Base-by-base conservation (phyloP, 805 yeast species). In the Lachancea cidri region DNA sequence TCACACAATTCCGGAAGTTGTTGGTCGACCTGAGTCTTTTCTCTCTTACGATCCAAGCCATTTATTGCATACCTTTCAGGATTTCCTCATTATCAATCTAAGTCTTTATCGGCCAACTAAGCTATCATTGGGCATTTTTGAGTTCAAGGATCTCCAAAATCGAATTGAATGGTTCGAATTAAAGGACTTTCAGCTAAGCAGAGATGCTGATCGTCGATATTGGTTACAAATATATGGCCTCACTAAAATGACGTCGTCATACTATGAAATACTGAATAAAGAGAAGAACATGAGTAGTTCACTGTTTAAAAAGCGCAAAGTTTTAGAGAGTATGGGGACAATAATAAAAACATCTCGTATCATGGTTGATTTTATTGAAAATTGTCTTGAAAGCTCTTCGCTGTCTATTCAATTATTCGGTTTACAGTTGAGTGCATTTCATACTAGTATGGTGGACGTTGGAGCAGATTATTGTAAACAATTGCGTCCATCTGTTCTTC, bases 251-350 rank as follows among this genome's bases (percentile, higher is more conserved):
- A 11, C 27, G 29, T 57, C 16, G 6, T 30, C 49, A 1, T 52
- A 55, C 30, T 59, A 43, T 33, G 24, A 24, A 13, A 5, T 45
- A 2, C n/a, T 33, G 4, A 43, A 34, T 5, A 9, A 32, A 8
- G 6, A 17, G 24, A 33, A 35, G 4, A 17, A 24, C 11, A 35
- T 18, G 4, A 37, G 41, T 8, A 35, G 47, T 4, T 38, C 47
- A 5, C 35, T 53, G 13, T 53, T 53, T 32, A 60, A 61, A 36
- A 57, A 38, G 37, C 44, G 50, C 13, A 59, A 43, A 42, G 35
- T 18, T 3, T 48, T 44, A 3, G 19, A 45, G 5, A 35, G 45
- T 18, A 38, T 47, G 18, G 32, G 38, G 4, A 35, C 50, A 2
- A 30, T 50, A 13, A 17, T 61, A 11, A 36, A 38, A 4, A 35